phyloP scores from a whole-genome alignment of 306 rosid species.

The Cyclanthera cordifolia region DNA sequence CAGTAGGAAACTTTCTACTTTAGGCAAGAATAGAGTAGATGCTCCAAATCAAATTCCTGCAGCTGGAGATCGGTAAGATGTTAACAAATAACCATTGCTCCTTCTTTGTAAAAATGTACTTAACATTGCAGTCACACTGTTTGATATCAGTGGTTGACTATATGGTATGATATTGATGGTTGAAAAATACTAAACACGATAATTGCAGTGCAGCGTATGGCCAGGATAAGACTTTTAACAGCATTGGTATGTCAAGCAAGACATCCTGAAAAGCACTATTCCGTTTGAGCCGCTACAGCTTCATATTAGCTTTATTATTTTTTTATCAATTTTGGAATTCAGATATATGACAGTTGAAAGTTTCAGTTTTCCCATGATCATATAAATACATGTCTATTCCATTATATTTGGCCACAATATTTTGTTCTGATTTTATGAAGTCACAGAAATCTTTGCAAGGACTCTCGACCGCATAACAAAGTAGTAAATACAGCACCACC shows the following conservation, averaged over 20 bases:
- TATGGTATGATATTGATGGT: conserved; percentile 21
- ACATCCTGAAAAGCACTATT: conserved; percentile 12
- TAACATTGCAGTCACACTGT: conserved; percentile 21
- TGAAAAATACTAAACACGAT: conserved; percentile 25
- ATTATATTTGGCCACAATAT: conserved; percentile 12
- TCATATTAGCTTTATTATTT: not conserved
- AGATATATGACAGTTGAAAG: not conserved
- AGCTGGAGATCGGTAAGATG: conserved; percentile 32
- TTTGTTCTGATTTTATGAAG: conserved; percentile 25
- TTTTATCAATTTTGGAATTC: not conserved
- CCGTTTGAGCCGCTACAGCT: not conserved
- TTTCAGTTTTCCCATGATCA: not conserved
- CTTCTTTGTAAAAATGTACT: conserved; percentile 15
- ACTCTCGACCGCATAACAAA: conserved; percentile 18
- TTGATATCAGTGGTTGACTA: conserved; percentile 25
- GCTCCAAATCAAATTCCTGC: conserved; percentile 22
- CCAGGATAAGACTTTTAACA: conserved; percentile 29
- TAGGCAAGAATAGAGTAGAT: conserved; percentile 26
- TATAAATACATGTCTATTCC: not conserved
- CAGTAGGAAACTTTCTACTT: conserved; percentile 26
- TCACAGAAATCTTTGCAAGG: conserved; percentile 23
- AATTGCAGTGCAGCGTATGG: conserved; percentile 13
- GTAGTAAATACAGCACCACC: not conserved
- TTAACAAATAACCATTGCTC: conserved; percentile 13
- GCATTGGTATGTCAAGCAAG: conserved; percentile 26